phyloP scores from a whole-genome alignment of 495 filamentous ascomycete species.

The Aspergillus incahuasiensis region DNA sequence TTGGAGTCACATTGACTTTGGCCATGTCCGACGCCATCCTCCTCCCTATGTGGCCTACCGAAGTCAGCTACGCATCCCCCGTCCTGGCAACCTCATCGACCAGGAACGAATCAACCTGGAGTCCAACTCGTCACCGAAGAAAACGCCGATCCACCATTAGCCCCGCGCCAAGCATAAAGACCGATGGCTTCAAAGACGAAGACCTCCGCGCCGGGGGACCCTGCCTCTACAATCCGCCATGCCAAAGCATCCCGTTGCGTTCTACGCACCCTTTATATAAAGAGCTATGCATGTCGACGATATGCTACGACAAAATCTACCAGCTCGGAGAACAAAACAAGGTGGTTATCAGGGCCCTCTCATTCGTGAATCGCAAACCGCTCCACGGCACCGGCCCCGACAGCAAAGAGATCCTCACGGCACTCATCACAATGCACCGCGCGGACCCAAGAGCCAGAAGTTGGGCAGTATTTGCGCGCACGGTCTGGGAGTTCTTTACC shows the following conservation, averaged over 20 bases:
- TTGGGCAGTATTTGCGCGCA: neutral
- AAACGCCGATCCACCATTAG: neutral
- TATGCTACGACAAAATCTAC: neutral
- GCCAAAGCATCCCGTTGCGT: neutral
- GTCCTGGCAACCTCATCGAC: neutral
- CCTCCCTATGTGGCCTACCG: neutral
- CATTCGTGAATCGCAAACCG: neutral
- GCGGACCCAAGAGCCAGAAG: neutral
- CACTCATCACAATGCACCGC: neutral
- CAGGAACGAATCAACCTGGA: too few relatives aligned
- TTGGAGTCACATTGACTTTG: too few relatives aligned
- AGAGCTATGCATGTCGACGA: neutral
- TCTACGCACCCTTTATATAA: neutral
- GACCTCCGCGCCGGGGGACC: slow-evolving; percentile 12
- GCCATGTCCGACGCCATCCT: neutral
- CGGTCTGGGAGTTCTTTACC: neutral
- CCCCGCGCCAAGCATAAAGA: neutral
- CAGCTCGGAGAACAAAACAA: neutral
- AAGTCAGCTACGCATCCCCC: neutral
- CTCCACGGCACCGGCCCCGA: neutral
- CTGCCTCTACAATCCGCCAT: neutral
- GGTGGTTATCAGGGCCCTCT: neutral
- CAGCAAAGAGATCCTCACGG: neutral
- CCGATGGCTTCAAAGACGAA: slow-evolving; percentile 9
- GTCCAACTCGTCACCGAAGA: neutral